Evolutionary conservation across 2,329 filamentous ascomycete species (phyloP).

Genomic region (Colletotrichum neosansevieriae): DNA sequence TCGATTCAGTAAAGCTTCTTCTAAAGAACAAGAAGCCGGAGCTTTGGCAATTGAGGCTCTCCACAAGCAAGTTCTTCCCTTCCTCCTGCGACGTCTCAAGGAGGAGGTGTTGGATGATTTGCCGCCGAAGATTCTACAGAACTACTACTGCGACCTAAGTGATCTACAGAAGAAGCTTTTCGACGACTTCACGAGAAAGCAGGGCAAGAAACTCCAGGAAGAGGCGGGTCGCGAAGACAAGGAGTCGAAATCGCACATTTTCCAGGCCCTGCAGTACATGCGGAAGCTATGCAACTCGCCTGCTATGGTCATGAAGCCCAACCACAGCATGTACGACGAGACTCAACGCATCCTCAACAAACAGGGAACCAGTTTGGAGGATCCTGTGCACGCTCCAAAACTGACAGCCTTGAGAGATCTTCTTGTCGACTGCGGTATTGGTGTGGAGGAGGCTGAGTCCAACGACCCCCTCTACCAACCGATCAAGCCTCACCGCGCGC

Average conservation of each 20-base stretch:
- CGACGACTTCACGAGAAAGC: conserved; percentile 94
- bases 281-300: conserved; percentile 98
- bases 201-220: conserved; percentile 87
- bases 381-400: conserved; percentile 91
- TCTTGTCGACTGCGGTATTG: conserved; percentile 98
- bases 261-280: conserved; percentile 99
- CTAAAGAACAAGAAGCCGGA: conserved; percentile 97
- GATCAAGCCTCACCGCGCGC: conserved; percentile 93
- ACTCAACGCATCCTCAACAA: conserved; percentile 84
- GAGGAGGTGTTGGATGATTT: conserved; percentile 97
- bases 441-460: conserved; percentile 74
- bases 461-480: conserved; percentile 77
- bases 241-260: conserved; percentile 97
- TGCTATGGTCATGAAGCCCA: conserved; percentile 94
- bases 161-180: conserved; percentile 96
- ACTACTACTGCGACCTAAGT: conserved; percentile 98
- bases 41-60: conserved; percentile 97
- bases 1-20: conserved; percentile 95
- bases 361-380: conserved; percentile 84
- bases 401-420: conserved; percentile 90
- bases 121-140: conserved; percentile 97
- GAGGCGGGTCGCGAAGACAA: conserved; percentile 89
- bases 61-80: conserved; percentile 97
- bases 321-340: conserved; percentile 88
- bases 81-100: conserved; percentile 94